phyloP scores from a whole-genome alignment of 2,329 filamentous ascomycete genomes.

The Amauroascus niger region DNA sequence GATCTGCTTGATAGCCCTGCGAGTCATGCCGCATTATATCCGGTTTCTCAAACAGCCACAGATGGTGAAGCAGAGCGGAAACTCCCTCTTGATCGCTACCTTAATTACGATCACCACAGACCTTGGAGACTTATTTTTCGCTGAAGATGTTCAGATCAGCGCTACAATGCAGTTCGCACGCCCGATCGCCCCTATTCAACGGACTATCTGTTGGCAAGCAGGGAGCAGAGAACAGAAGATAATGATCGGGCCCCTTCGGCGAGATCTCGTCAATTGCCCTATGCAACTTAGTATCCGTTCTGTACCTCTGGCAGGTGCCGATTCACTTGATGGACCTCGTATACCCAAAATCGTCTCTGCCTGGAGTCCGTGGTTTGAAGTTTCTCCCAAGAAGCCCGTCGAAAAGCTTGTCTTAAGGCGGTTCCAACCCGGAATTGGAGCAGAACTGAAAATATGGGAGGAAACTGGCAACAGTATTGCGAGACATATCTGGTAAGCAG shows the following conservation, averaged over 20 bases:
- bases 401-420: constrained; percentile 48
- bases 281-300: constrained; percentile 9
- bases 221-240: constrained; percentile 39
- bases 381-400: constrained; percentile 34
- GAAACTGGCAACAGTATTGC: constrained; percentile 65
- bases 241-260: constrained; percentile 25
- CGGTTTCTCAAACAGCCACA: constrained; percentile 58
- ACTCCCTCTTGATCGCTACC: constrained; percentile 34
- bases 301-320: constrained; percentile 1
- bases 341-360: constrained; percentile 46
- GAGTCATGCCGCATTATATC: constrained; percentile 50
- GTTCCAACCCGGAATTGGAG: constrained; percentile 23
- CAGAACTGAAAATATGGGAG: constrained; percentile 49
- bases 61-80: constrained; percentile 30
- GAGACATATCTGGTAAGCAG: constrained; percentile 55
- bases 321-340: constrained; percentile 21
- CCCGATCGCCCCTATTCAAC: neutral
- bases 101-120: constrained; percentile 59
- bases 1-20: neutral
- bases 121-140: constrained; percentile 55
- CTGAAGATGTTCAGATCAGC: constrained; percentile 38
- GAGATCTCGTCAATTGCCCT: neutral
- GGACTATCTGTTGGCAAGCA: constrained; percentile 37
- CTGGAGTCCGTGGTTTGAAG: constrained; percentile 43
- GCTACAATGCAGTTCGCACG: constrained; percentile 28